phyloP scores from a whole-genome alignment of 2,329 filamentous ascomycete species.

The Alternaria brassicicola region DNA sequence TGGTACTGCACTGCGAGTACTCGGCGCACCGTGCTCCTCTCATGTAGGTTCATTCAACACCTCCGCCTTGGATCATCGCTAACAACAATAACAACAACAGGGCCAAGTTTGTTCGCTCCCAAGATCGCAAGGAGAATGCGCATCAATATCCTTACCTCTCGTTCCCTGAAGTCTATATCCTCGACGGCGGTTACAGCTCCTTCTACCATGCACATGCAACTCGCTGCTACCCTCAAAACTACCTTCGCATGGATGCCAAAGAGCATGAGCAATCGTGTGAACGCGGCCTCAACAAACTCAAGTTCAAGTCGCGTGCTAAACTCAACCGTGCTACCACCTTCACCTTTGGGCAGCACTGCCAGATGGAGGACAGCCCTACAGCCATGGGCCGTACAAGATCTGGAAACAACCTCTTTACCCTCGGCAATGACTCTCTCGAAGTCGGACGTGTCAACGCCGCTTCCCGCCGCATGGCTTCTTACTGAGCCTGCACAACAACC shows the following conservation, averaged over 20 bases:
- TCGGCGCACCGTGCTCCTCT: constrained; percentile 94
- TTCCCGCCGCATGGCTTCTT: constrained; percentile 48
- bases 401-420: constrained; percentile 38
- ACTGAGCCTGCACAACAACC: constrained; percentile 36
- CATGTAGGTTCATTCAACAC: constrained; percentile 62
- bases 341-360: constrained; percentile 81
- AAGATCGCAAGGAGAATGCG: constrained; percentile 83
- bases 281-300: constrained; percentile 90
- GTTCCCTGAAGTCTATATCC: constrained; percentile 97
- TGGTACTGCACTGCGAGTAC: constrained; percentile 98
- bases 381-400: constrained; percentile 44
- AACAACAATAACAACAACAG: constrained; percentile 41
- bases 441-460: constrained; percentile 36
- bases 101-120: constrained; percentile 87
- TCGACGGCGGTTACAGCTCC: constrained; percentile 93
- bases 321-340: constrained; percentile 90
- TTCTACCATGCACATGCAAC: constrained; percentile 82
- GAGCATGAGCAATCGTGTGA: constrained; percentile 93
- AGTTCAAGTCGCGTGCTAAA: constrained; percentile 74
- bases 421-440: constrained; percentile 40
- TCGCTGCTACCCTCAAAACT: constrained; percentile 91
- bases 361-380: constrained; percentile 69
- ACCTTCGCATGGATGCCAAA: constrained; percentile 94
- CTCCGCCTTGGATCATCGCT: constrained; percentile 10
- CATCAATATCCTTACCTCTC: constrained; percentile 85